phyloP scores from a whole-genome alignment of 2,329 filamentous ascomycete genomes.

The Penicillium sp. region DNA sequence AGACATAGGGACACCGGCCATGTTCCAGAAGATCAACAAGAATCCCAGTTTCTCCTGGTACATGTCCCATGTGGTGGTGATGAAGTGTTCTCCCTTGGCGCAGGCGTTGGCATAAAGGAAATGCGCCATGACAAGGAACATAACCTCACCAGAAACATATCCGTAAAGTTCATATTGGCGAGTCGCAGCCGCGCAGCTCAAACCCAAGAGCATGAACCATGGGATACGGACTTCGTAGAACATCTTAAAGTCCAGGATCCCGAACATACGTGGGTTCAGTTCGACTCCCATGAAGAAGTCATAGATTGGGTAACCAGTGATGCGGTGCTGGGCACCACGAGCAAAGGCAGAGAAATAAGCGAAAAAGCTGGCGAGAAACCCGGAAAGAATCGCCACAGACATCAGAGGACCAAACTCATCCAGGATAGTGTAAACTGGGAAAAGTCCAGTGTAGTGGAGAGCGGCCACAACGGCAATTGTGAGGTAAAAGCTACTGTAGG shows the following conservation, averaged over 20 bases:
- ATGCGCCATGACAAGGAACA: conserved; percentile 81
- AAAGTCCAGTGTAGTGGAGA: conserved; percentile 78
- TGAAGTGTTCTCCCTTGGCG: conserved; percentile 85
- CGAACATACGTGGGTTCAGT: conserved; percentile 79
- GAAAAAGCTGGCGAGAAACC: conserved; percentile 75
- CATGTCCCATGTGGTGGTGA: conserved; percentile 90
- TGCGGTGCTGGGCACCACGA: conserved; percentile 81
- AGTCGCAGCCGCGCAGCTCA: conserved; percentile 61
- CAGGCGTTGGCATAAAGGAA: conserved; percentile 90
- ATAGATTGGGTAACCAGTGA: conserved; percentile 78
- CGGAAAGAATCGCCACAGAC: conserved; percentile 87
- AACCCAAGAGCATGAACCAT: conserved; percentile 86
- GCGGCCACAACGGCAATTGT: conserved; percentile 68
- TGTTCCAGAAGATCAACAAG: conserved; percentile 97
- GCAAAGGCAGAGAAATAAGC: conserved; percentile 83
- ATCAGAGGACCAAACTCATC: conserved; percentile 93
- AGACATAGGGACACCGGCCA: conserved; percentile 83
- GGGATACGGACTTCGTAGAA: conserved; percentile 91
- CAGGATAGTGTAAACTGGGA: conserved; percentile 83
- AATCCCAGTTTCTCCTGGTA: conserved; percentile 96
- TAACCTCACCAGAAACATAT: conserved; percentile 77
- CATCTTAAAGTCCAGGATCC: conserved; percentile 87
- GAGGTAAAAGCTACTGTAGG: conserved; percentile 77
- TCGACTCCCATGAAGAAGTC: conserved; percentile 92
- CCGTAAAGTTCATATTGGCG: conserved; percentile 84